Base-by-base conservation (phyloP, 2,329 filamentous ascomycete species). In the Penicillium nordicum region DNA sequence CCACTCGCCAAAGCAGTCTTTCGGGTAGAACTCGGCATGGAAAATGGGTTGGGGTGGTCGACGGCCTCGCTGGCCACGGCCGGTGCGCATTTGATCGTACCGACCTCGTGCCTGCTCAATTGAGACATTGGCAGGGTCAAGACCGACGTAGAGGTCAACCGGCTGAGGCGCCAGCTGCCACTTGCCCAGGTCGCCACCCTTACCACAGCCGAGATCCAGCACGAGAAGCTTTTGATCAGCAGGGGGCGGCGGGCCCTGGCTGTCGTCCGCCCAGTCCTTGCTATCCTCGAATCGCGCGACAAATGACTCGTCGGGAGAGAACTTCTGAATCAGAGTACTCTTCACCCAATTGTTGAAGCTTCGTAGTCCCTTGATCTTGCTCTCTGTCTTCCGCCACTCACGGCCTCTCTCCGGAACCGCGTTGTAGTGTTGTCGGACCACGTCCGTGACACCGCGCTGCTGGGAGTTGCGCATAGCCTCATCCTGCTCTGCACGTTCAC, bases 261-360 rank as follows among this genome's bases (percentile, higher is more conserved):
- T 69, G 29, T 69, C 73, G 48, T 76, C 71, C 29, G 73, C 73
- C 76, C 74, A 78, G n/a, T 76, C 74, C 55, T 75, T 73, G 40
- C 69, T 70, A 53, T 74, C 84, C 36, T 67, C 67, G 25, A 68
- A 69, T n/a, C 72, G 73, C 2, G 87, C 84, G 0, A 83, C 78
- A 63, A 87, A 87, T 58, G 90, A 86, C 72, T 93, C 89, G 62
- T 88, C 86, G 0, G 89, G 89, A 5, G 90, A 91, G 76, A 97
- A 97, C 72, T 96, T 97, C 72, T 97, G 92, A 64, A 99, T 97
- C 65, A 97, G 85, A 48, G 90, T 93, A 70, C 91, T 96, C 80
- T 99, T 99, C 76, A 99, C 84, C 94, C 94, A 99, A 75, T 99
- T 99, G 78, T 99, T 99, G 80, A 96, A 94, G 64, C 89, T 90